phyloP scores from a whole-genome alignment of 108 stramenopile species.

The Chaetoceros muelleri region DNA sequence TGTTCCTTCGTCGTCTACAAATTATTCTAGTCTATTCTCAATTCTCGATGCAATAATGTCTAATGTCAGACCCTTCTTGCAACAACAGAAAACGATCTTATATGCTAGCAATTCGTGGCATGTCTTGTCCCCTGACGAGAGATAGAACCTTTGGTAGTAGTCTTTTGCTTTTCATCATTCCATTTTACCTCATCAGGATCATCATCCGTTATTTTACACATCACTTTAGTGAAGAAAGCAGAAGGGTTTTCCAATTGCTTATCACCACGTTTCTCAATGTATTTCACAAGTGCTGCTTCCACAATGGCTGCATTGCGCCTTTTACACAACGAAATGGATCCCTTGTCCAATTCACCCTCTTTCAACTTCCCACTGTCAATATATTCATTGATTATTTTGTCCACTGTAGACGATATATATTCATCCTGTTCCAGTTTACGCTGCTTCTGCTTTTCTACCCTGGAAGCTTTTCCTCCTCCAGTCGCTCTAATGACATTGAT shows the following conservation, averaged over 20 bases:
- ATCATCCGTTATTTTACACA: conserved; percentile 67
- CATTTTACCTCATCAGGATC: conserved; percentile 42
- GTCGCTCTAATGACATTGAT: conserved; percentile 85
- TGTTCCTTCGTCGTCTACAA: no score
- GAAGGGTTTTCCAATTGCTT: conserved; percentile 68
- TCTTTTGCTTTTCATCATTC: conserved; percentile 10
- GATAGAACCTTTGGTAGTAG: neutral
- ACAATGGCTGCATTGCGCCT: conserved; percentile 73
- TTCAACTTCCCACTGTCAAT: conserved; percentile 58
- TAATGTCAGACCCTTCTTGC: no score
- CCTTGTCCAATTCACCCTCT: conserved; percentile 81
- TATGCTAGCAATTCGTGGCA: conserved; percentile 14
- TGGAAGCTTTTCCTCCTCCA: conserved; percentile 45
- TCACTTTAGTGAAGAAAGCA: conserved; percentile 60
- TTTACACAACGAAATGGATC: conserved; percentile 68
- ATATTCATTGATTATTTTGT: conserved; percentile 62
- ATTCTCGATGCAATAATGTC: no score
- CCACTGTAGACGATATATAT: conserved; percentile 67
- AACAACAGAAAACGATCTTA: no score
- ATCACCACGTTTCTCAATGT: conserved; percentile 57
- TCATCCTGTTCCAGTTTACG: conserved; percentile 69
- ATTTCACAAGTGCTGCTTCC: conserved; percentile 55
- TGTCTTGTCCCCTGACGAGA: neutral
- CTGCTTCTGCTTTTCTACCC: conserved; percentile 47
- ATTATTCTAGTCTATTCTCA: no score